A percentile compares a stretch with the other conserved stretches of the same genome.
Evolutionary conservation across 768 basidiomycete genomes (phyloP).

Genomic region (Melanogaster broomeanus): DNA sequence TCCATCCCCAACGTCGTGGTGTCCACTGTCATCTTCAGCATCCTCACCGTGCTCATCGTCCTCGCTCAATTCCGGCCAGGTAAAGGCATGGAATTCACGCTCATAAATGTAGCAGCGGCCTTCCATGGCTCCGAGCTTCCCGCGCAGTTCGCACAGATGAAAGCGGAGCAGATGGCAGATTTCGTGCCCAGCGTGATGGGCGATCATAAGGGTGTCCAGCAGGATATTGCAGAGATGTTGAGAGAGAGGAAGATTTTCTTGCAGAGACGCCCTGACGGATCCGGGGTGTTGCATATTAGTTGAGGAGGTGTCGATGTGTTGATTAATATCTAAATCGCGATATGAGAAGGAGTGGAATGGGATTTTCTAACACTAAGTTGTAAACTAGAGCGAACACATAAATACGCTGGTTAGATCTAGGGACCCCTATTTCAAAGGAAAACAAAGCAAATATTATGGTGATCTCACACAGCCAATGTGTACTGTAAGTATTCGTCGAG

Average conservation of each 20-base stretch:
- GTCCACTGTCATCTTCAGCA: constrained; percentile 24
- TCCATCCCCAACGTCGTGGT: constrained; percentile 29
- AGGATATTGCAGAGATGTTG: constrained; percentile 7
- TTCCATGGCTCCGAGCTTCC: too few relatives aligned
- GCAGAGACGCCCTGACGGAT: too few relatives aligned
- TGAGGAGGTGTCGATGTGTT: constrained; percentile 3
- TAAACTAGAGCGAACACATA: background rate
- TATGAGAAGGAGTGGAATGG: too few relatives aligned
- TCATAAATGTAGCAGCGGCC: too few relatives aligned
- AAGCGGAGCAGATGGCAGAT: too few relatives aligned
- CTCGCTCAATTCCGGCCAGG: too few relatives aligned
- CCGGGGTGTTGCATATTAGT: constrained; percentile 16
- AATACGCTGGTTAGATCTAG: background rate
- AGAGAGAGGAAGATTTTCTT: too few relatives aligned
- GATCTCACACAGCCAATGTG: constrained; percentile 17
- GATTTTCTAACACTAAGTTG: background rate
- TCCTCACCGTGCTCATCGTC: constrained; percentile 21
- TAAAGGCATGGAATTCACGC: too few relatives aligned
- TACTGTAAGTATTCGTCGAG: constrained; percentile 32
- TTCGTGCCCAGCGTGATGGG: too few relatives aligned
- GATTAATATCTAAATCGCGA: too few relatives aligned
- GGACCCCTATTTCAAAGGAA: background rate
- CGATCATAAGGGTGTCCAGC: background rate
- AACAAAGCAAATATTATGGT: background rate
- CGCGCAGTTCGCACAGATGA: too few relatives aligned